Evolutionary conservation across 1,284 basidiomycete species (phyloP).

Genomic region (Cryptococcus sp.): DNA sequence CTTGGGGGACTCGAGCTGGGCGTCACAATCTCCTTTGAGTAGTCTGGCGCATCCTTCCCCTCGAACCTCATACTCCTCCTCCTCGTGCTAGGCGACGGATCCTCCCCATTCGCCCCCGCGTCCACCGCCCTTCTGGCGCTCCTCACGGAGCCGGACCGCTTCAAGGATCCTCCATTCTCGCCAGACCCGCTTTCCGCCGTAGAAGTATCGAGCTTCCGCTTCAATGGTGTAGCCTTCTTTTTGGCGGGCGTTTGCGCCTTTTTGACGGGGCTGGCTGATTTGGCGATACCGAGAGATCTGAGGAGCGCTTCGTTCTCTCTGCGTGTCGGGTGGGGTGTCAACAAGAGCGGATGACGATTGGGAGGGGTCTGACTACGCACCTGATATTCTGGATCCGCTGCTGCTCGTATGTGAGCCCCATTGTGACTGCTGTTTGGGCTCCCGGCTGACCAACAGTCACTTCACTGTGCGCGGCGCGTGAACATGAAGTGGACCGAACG

Average conservation of each 20-base stretch:
- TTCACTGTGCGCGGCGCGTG: no score
- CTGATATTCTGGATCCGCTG: slow-evolving; percentile 32
- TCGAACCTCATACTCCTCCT: background rate
- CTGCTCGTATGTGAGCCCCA: slow-evolving; percentile 22
- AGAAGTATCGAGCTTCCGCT: background rate
- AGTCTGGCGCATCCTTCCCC: background rate
- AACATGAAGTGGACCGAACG: no score
- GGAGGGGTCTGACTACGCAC: slow-evolving; percentile 10
- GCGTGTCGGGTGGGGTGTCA: background rate
- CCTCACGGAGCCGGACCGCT: background rate
- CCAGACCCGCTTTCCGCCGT: background rate
- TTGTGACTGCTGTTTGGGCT: background rate
- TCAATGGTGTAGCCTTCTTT: background rate
- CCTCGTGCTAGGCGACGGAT: background rate
- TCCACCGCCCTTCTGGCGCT: background rate
- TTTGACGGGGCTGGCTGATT: background rate
- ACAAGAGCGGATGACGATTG: background rate
- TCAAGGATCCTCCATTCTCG: background rate
- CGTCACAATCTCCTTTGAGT: background rate
- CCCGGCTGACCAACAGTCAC: no score
- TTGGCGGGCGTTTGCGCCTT: no score
- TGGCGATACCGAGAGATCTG: slow-evolving; percentile 31
- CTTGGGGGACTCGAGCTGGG: background rate
- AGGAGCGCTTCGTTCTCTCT: slow-evolving; percentile 40
- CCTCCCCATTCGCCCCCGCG: background rate